These are phyloP conservation scores for Solanum virginianum DNA, from an alignment of 257 asterid genomes.

Conservation along the genomic window DNA sequence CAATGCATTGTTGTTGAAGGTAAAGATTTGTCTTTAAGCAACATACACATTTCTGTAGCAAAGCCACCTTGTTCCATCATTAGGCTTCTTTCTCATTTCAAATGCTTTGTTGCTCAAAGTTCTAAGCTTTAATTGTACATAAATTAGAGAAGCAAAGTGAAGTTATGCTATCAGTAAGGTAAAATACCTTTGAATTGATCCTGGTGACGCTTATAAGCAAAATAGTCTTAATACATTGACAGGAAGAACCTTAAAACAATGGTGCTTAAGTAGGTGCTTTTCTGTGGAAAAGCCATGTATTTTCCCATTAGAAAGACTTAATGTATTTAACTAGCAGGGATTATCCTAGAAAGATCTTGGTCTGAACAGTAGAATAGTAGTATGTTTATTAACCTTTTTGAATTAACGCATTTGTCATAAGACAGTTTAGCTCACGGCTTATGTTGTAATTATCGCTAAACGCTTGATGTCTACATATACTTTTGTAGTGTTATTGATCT, in stretches of 20 bases:
- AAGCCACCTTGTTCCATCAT: neutral
- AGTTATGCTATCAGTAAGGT: neutral
- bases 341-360: neutral
- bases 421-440: neutral
- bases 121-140: neutral
- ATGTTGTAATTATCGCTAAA: neutral
- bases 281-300: neutral
- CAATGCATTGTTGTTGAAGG: slow-evolving; percentile 90
- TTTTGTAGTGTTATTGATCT: neutral
- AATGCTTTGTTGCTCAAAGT: neutral
- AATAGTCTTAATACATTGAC: neutral
- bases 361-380: neutral
- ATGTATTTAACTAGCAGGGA: neutral
- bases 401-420: neutral
- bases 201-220: neutral
- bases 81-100: neutral
- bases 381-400: neutral
- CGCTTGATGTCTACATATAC: neutral
- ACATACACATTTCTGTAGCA: neutral
- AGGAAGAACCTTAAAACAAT: neutral
- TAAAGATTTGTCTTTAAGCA: slow-evolving; percentile 3
- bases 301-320: neutral
- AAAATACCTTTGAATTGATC: neutral
- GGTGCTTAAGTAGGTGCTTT: neutral
- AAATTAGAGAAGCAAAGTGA: neutral